Conservation (phyloP, 495 filamentous ascomycete species). For the Monascus purpureus region DNA sequence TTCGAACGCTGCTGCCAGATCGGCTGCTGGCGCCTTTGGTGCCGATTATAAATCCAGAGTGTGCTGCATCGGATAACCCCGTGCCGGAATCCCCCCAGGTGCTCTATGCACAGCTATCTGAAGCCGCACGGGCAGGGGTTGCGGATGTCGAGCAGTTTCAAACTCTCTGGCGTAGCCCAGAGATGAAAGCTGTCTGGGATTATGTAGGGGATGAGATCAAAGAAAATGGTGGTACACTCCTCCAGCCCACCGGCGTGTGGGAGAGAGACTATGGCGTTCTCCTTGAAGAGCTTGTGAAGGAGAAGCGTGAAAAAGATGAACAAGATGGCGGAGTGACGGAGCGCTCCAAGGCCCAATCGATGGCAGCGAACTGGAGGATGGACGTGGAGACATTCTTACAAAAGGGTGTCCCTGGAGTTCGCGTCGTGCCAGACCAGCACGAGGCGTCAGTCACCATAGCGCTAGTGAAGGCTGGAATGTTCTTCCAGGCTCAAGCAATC, state of each 20-base stretch:
- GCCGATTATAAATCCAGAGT: constrained; percentile 16
- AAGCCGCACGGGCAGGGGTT: constrained; percentile 13
- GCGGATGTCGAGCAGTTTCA: constrained; percentile 20
- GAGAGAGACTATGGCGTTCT: constrained; percentile 26
- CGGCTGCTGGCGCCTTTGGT: constrained; percentile 22
- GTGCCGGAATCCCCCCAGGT: constrained; percentile 15
- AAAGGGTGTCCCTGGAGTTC: constrained; percentile 16
- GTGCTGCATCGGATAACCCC: constrained; percentile 4
- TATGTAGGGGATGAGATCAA: constrained; percentile 19
- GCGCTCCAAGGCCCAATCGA: constrained; percentile 14
- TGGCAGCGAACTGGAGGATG: constrained; percentile 19
- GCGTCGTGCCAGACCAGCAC: constrained; percentile 11
- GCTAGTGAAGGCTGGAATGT: constrained; percentile 20
- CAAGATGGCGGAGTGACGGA: constrained; percentile 16
- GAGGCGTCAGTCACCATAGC: constrained; percentile 14
- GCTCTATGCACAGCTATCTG: constrained; percentile 14
- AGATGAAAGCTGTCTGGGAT: constrained; percentile 24
- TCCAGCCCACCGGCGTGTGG: constrained; percentile 28
- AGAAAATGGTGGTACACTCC: constrained; percentile 20
- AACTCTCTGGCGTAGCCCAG: constrained; percentile 20
- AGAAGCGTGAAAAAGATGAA: constrained; percentile 15
- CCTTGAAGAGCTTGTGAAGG: constrained; percentile 16
- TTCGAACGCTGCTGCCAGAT: constrained; percentile 26
- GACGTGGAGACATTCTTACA: constrained; percentile 19
- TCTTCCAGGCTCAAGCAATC: constrained; percentile 16